Conservation (phyloP, 805 yeast genomes). For the Candida koratica region DNA sequence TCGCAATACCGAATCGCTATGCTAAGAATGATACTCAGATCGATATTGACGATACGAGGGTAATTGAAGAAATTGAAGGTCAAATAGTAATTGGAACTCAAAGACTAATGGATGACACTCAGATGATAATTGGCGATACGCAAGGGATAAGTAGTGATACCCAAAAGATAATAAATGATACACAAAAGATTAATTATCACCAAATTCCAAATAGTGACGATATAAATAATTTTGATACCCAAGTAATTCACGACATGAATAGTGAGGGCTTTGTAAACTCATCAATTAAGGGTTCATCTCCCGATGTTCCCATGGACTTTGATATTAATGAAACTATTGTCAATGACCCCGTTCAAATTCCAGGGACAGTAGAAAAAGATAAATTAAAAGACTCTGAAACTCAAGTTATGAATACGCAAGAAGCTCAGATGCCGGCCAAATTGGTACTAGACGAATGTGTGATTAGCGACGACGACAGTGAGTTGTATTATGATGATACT, state of each 20-base stretch:
- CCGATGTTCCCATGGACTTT: slow-evolving; percentile 2
- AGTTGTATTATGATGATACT: slow-evolving; percentile 23
- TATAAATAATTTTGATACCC: not conserved
- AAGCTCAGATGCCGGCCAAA: slow-evolving; percentile 8
- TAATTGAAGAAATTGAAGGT: too few relatives aligned
- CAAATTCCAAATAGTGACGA: too few relatives aligned
- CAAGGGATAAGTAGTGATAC: not conserved
- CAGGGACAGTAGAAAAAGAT: slow-evolving; percentile 19
- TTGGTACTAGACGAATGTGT: slow-evolving; percentile 11
- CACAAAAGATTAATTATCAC: not conserved
- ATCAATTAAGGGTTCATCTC: not conserved
- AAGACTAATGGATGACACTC: slow-evolving; percentile 8
- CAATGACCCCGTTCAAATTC: slow-evolving; percentile 17
- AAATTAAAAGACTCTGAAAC: slow-evolving; percentile 18
- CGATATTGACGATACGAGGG: too few relatives aligned
- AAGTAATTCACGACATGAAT: too few relatives aligned
- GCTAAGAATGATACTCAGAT: slow-evolving; percentile 4
- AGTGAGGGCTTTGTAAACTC: not conserved
- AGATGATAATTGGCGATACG: slow-evolving; percentile 3
- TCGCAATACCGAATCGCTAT: slow-evolving; percentile 1
- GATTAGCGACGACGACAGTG: slow-evolving; percentile 15
- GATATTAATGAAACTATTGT: slow-evolving; percentile 1
- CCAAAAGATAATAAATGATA: slow-evolving; percentile 1
- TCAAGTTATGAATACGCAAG: slow-evolving; percentile 32
- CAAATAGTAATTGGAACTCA: too few relatives aligned